These are phyloP conservation scores for Mycena vitilis DNA, from an alignment of 768 basidiomycete species.

Conservation along the genomic window DNA sequence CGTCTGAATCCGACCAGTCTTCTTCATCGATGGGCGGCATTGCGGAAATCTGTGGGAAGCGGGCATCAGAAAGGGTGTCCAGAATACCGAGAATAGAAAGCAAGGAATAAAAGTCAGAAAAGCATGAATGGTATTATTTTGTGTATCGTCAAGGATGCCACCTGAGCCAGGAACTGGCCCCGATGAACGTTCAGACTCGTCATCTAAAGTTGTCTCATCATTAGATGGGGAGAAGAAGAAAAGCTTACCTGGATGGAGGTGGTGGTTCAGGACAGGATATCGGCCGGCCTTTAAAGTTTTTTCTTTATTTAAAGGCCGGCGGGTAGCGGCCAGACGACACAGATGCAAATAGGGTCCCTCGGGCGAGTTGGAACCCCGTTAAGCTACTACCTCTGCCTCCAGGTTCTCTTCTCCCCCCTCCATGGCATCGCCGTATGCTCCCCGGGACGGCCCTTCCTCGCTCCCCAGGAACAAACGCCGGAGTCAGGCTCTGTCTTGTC, in stretches of 20 bases:
- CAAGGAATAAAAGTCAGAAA: constrained; percentile 68
- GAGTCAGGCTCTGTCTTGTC: too few species aligned
- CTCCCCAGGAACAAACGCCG: constrained; percentile 30
- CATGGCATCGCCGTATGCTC: constrained; percentile 23
- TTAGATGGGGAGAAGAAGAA: constrained; percentile 33
- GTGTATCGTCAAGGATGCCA: constrained; percentile 67
- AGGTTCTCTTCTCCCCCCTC: constrained; percentile 40
- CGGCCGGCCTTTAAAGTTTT: neutral
- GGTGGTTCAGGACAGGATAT: constrained; percentile 27
- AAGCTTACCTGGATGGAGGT: constrained; percentile 40
- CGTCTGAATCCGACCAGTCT: constrained; percentile 87
- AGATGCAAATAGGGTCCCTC: neutral
- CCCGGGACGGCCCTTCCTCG: constrained; percentile 7
- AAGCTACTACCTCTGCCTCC: neutral
- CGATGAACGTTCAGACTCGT: constrained; percentile 81
- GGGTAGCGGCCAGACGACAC: neutral
- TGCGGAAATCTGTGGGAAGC: constrained; percentile 28
- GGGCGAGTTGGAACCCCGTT: neutral
- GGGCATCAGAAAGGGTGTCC: constrained; percentile 39
- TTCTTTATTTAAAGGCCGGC: neutral
- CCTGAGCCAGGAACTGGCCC: constrained; percentile 60
- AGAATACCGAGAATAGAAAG: constrained; percentile 26
- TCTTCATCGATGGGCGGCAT: constrained; percentile 63
- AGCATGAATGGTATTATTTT: constrained; percentile 78
- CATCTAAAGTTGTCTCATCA: constrained; percentile 63